These are phyloP conservation scores for Saitozyma sp. DNA, from an alignment of 768 basidiomycete genomes.

Conservation along the genomic window DNA sequence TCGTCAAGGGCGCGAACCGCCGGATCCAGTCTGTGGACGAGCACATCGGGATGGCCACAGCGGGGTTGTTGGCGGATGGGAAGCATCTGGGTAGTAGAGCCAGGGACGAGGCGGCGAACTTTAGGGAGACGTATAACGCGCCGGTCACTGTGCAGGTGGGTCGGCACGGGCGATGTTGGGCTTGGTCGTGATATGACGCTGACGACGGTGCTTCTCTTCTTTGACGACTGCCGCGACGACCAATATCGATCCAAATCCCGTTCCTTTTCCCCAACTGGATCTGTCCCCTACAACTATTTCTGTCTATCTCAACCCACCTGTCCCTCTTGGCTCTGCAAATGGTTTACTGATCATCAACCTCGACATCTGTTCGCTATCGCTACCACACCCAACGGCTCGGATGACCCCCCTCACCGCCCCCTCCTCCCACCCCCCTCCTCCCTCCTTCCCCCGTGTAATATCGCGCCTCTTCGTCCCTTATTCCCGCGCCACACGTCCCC, in stretches of 20 bases:
- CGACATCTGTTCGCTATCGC: too few relatives aligned
- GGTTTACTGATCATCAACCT: too few relatives aligned
- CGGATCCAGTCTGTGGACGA: slow-evolving; percentile 91
- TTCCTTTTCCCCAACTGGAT: too few relatives aligned
- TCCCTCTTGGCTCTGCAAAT: too few relatives aligned
- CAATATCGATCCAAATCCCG: too few relatives aligned
- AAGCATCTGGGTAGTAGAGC: slow-evolving; percentile 81
- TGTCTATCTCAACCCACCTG: too few relatives aligned
- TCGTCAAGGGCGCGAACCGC: slow-evolving; percentile 88
- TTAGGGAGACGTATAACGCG: slow-evolving; percentile 70
- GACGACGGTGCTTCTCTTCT: not conserved
- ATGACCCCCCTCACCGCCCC: not conserved
- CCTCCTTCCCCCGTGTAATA: not conserved
- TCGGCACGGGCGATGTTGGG: not conserved
- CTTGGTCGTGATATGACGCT: not conserved
- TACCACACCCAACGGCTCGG: not conserved
- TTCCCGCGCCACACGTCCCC: not conserved
- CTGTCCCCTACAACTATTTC: too few relatives aligned
- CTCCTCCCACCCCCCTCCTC: not conserved
- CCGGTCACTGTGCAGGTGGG: slow-evolving; percentile 77
- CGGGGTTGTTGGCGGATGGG: slow-evolving; percentile 90
- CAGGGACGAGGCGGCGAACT: slow-evolving; percentile 74
- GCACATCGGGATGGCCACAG: slow-evolving; percentile 90
- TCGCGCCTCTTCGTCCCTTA: not conserved
- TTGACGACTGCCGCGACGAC: too few relatives aligned